Evolutionary conservation across 1,139 yeast species (phyloP).

Genomic region (Kluyveromyces marxianus): DNA sequence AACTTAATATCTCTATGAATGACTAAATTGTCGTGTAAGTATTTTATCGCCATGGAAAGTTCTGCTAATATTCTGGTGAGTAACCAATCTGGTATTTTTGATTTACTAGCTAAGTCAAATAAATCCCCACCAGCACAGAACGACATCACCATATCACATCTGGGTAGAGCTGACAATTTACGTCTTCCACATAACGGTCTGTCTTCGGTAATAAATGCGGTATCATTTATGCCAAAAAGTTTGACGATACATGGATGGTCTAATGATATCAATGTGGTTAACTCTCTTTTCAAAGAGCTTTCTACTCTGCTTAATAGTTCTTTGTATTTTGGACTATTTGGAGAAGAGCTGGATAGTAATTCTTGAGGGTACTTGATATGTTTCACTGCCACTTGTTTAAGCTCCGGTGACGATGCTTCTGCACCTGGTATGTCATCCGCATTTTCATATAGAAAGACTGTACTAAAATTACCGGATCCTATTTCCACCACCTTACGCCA

Average conservation of each 20-base stretch:
- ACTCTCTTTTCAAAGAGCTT: conserved; percentile 66
- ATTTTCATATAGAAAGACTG: conserved; percentile 41
- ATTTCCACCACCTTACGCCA: conserved; percentile 33
- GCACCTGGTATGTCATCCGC: conserved; percentile 11
- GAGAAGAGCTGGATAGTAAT: conserved; percentile 12
- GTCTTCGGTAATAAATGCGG: conserved; percentile 17
- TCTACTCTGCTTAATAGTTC: conserved; percentile 49
- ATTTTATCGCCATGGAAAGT: conserved; percentile 58
- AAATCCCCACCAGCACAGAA: conserved; percentile 82
- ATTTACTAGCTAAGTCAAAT: conserved; percentile 50
- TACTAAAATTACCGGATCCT: conserved; percentile 57
- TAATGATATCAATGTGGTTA: conserved; percentile 47
- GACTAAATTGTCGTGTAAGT: conserved; percentile 57
- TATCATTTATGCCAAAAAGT: conserved; percentile 33
- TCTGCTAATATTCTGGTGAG: conserved; percentile 63
- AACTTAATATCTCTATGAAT: conserved; percentile 86
- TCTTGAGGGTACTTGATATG: conserved; percentile 28
- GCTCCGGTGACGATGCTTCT: conserved; percentile 5
- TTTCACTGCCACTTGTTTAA: conserved; percentile 32
- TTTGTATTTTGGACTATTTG: conserved; percentile 18
- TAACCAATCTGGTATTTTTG: conserved; percentile 37
- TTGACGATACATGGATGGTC: conserved; percentile 39
- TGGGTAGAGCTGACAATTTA: conserved; percentile 19
- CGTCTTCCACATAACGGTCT: conserved; percentile 22
- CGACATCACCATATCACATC: conserved; percentile 55